A percentile compares a stretch with the other conserved stretches of the same genome.
These are phyloP conservation scores for Bipolaris gigantea DNA, from an alignment of 2,329 filamentous ascomycete species.

Conservation along the genomic window DNA sequence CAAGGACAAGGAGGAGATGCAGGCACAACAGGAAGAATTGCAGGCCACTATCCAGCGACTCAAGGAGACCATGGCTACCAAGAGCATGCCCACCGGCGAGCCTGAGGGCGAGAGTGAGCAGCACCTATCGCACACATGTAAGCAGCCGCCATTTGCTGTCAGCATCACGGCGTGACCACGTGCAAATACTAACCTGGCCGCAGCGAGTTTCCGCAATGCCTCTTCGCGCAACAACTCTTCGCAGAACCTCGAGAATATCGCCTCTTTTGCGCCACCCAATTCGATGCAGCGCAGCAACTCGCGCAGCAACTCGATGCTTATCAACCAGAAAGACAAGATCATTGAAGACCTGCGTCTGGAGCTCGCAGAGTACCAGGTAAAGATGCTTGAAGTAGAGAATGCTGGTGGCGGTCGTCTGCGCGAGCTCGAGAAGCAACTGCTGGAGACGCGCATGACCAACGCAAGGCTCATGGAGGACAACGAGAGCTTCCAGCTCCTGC, in stretches of 20 bases:
- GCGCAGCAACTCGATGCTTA: constrained; percentile 82
- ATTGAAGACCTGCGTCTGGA: constrained; percentile 92
- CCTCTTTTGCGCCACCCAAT: constrained; percentile 83
- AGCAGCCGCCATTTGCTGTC: constrained; percentile 37
- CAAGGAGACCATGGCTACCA: constrained; percentile 84
- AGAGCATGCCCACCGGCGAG: constrained; percentile 59
- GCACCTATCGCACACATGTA: constrained; percentile 56
- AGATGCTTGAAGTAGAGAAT: constrained; percentile 91
- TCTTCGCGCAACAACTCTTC: constrained; percentile 52
- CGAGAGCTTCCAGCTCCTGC: constrained; percentile 92
- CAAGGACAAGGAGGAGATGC: constrained; percentile 89
- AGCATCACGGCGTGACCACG: background rate
- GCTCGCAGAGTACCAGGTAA: constrained; percentile 92
- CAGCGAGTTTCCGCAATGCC: constrained; percentile 51
- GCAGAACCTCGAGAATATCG: constrained; percentile 72
- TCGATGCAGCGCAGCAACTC: constrained; percentile 86
- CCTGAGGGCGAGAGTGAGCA: constrained; percentile 50
- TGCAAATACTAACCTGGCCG: constrained; percentile 22
- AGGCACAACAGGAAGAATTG: constrained; percentile 84
- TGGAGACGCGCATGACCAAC: constrained; percentile 94
- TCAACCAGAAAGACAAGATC: constrained; percentile 93
- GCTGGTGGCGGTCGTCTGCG: constrained; percentile 83
- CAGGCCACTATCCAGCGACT: constrained; percentile 86
- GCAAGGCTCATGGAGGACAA: constrained; percentile 97
- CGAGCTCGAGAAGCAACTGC: constrained; percentile 85